Evolutionary conservation across 2,329 filamentous ascomycete genomes (phyloP), one percentile per base, ranked within the genome.

Genomic region (Lecanicillium sp.): DNA sequence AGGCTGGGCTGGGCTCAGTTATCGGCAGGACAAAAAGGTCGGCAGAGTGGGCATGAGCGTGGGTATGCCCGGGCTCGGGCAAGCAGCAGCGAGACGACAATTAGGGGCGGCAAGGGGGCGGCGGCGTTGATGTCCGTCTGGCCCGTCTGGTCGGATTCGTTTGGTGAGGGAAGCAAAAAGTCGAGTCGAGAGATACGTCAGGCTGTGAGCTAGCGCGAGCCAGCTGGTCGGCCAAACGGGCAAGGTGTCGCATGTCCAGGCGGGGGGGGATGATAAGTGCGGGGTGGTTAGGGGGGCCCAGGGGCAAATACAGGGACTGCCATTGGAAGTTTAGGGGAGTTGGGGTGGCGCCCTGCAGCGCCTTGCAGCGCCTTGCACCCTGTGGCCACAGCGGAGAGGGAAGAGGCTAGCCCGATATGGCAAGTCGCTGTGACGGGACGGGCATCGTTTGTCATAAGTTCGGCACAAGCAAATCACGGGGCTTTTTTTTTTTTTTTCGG

Each of bases 161-260:
- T 32, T 10, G 29, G 11, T 5, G 6, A 32, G 12, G 36, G 7
- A n/a, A 23, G 26, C n/a, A 30, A 4, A 10, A 19, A 43, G 26
- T 11, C 19, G 29, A 44, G 17, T 29, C 2, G 21, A 21, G 19
- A 20, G 41, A 17, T 9, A 44, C 2, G 20, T 3, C 40, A 24
- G 27, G 3, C 5, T 15, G 14, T n/a, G 24, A 12, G 27, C 40
- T 43, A 32, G 17, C 3, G n/a, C n/a, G n/a, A n/a, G n/a, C n/a
- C n/a, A n/a, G n/a, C n/a, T n/a, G n/a, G n/a, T n/a, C n/a, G 26
- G 35, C 19, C 14, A 14, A 44, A 26, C 10, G 19, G 30, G 41
- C 41, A 44, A 35, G 17, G 41, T 33, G 41, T 44, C 30, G 41
- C 10, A 21, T 44, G 41, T 7, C 19, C 19, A 23, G 35, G 12